Evolutionary conservation across 148 eudicot genomes (phyloP), one percentile per base, ranked within the genome.

Genomic region (Persicaria tinctoria): DNA sequence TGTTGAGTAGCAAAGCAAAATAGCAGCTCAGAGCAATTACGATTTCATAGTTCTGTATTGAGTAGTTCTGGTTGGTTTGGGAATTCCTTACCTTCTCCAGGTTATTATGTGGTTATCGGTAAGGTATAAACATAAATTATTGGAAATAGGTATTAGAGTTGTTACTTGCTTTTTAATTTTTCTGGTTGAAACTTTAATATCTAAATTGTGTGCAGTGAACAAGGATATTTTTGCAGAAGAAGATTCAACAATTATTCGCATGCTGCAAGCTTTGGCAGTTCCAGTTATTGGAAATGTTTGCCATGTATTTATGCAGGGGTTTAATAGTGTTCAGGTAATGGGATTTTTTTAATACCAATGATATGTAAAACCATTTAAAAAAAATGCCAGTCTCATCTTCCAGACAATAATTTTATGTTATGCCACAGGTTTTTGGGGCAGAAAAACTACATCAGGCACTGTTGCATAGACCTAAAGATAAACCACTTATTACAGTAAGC

Each of bases 401-500:
- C 53, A 7, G 13, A 8, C 53, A 50, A 50, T 50, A 50, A 50
- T 50, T 32, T 50, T 50, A 50, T 50, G 53, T 50, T 12, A 50
- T 50, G 41, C 41, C 41, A 47, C 88, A 93, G 98, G 82, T 93
- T 79, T 89, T 82, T 76, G 98, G 98, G 79, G 93, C 90, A 51
- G 98, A 93, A 76, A 93, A 93, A 74, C 78, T 93, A 64, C 90
- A 88, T 41, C 73, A 83, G 64, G 93, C 83, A 14, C 59, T 93
- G 84, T 81, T 81, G 63, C 75, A 84, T 62, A 87, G 93, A 78
- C 86, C 93, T 16, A 84, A 83, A 69, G 88, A 86, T 72, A 89
- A 86, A 78, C 80, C 98, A 80, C 86, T 93, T 20, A 76, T 93
- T 47, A 93, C 98, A 70, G 97, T 93, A 84, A 57, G 87, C 44